Evolutionary conservation across 2,329 filamentous ascomycete genomes (phyloP).

Genomic region (Beauveria varroae): DNA sequence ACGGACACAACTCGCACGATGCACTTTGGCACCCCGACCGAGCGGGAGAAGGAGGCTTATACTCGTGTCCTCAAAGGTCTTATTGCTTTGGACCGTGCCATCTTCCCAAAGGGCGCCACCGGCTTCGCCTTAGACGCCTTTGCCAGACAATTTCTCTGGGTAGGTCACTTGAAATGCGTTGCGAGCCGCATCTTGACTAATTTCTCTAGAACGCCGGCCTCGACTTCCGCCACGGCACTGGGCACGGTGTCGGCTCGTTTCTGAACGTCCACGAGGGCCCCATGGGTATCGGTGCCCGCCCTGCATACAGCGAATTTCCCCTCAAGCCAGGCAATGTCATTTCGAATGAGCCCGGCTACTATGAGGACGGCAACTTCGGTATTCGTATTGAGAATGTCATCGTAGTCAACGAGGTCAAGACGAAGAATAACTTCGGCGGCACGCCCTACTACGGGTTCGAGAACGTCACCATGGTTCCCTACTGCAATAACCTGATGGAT

Average conservation of each 20-base stretch:
- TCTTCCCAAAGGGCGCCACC: constrained; percentile 92
- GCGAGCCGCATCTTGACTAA: constrained; percentile 15
- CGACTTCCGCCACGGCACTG: constrained; percentile 93
- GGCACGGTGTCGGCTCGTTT: constrained; percentile 90
- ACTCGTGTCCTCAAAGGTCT: constrained; percentile 93
- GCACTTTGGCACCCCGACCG: constrained; percentile 80
- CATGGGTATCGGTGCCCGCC: constrained; percentile 87
- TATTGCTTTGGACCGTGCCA: constrained; percentile 75
- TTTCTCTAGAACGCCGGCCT: constrained; percentile 53
- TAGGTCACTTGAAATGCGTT: constrained; percentile 28
- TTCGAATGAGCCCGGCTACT: constrained; percentile 94
- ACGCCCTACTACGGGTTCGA: constrained; percentile 94
- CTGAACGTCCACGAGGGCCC: constrained; percentile 97
- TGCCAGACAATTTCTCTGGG: constrained; percentile 89
- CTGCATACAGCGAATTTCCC: constrained; percentile 86
- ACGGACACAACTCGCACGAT: constrained; percentile 92
- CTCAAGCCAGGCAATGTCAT: constrained; percentile 89
- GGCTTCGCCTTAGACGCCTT: constrained; percentile 86
- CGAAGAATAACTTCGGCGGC: constrained; percentile 81
- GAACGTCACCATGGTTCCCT: constrained; percentile 93
- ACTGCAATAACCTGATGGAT: constrained; percentile 85
- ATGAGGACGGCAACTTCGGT: constrained; percentile 90
- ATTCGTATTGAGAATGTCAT: constrained; percentile 96
- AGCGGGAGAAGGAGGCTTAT: constrained; percentile 80
- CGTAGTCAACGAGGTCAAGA: constrained; percentile 82